A percentile compares a stretch with the other conserved stretches of the same genome.
Evolutionary conservation across 1,139 yeast species (phyloP).

Genomic region (Candida freyschussii): DNA sequence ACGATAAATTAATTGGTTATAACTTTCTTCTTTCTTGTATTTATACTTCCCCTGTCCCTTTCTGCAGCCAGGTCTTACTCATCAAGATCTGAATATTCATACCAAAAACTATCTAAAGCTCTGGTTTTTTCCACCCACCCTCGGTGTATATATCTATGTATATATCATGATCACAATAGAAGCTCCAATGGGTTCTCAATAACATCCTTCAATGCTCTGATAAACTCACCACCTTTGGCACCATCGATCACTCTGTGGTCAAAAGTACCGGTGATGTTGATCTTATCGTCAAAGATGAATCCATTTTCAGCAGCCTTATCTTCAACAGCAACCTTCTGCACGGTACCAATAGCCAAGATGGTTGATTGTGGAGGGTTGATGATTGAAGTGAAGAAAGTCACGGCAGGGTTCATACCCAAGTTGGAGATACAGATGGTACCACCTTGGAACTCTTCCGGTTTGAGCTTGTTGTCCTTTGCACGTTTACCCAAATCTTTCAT

Average conservation of each 20-base stretch:
- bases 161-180: slow-evolving; percentile 65
- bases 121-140: too few relatives aligned
- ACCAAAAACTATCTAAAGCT: too few relatives aligned
- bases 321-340: slow-evolving; percentile 88
- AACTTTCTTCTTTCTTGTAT: too few relatives aligned
- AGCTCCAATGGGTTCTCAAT: slow-evolving; percentile 95
- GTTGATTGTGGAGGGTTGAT: slow-evolving; percentile 97
- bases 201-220: slow-evolving; percentile 85
- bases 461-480: slow-evolving; percentile 88
- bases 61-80: too few relatives aligned
- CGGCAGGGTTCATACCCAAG: slow-evolving; percentile 98
- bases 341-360: slow-evolving; percentile 90
- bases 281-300: slow-evolving; percentile 84
- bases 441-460: slow-evolving; percentile 97
- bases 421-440: slow-evolving; percentile 98
- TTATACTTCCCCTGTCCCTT: too few relatives aligned
- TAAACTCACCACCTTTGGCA: slow-evolving; percentile 96
- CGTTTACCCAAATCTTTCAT: slow-evolving; percentile 93
- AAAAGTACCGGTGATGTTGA: slow-evolving; percentile 91
- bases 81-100: too few relatives aligned
- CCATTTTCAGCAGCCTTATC: slow-evolving; percentile 90
- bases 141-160: too few relatives aligned
- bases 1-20: too few relatives aligned
- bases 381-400: slow-evolving; percentile 87
- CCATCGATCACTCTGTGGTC: slow-evolving; percentile 98